Base-by-base conservation (phyloP, 495 filamentous ascomycete genomes). In the Friedmanniomyces simplex region DNA sequence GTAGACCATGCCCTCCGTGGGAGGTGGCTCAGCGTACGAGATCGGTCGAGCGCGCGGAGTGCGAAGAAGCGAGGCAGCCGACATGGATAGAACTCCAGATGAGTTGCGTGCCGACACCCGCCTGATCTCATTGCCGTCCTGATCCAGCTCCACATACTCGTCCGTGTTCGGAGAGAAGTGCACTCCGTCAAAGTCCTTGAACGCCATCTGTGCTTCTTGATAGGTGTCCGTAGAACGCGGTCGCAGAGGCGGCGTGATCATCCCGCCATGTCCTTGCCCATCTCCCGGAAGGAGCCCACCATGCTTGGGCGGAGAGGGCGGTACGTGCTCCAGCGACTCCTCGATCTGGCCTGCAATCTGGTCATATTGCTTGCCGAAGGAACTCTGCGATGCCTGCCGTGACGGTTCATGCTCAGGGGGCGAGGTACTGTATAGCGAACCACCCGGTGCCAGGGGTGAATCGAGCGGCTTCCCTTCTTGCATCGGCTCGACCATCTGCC, bases 181-280 rank as follows among this genome's bases (percentile, higher is more conserved):
- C 13, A 89, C 89, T 52, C 93, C 93, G 73, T 97, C 93, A 65
- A 98, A 98, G 68, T 95, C 89, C 11, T 78, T 80, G 74, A 97
- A 98, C 22, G 93, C 76, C 0, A 34, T 73, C 72, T 65, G 37
- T 41, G 82, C 82, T 67, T 91, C 81, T 20, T 84, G 82, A 59
- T 76, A 83, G 21, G 86, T 90, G 60, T 83, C 83, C 20, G 68
- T 76, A 8, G 88, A 90, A 1, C 78, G 50, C 7, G 69, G 70
- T 21, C 70, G 72, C 37, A 68, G 64, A 28, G 73, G 77, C 47
- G 53, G 50, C 47, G 26, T 57, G 11, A 48, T 28, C n/a, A 50
- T 45, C 10, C 53, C 54, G 30, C 32, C 37, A n/a, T n/a, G n/a
- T 12, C 32, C 30, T 18, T 50, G 52, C 2, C 55, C 34, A 26